Conservation (phyloP, 176 grass and related monocot genomes). For the Tillandsia fasciculata region DNA sequence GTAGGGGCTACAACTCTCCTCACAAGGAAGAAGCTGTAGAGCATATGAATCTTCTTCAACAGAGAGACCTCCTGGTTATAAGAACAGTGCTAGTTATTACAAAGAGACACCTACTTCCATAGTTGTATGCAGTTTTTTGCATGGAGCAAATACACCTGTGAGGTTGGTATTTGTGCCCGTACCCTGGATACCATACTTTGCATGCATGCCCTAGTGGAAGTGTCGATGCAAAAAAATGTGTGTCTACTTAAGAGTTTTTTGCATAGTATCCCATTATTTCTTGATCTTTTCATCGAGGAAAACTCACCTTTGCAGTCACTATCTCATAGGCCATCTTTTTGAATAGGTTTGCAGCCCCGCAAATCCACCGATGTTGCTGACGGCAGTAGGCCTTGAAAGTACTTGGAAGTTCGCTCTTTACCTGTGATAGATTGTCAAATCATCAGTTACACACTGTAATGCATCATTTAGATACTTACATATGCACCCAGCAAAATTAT, state of each 20-base stretch:
- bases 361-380: conserved; percentile 81
- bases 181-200: too few relatives aligned
- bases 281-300: conserved; percentile 3
- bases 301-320: conserved; percentile 52
- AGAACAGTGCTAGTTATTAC: background rate
- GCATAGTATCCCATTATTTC: background rate
- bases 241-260: too few relatives aligned
- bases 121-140: background rate
- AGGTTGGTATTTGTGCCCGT: too few relatives aligned
- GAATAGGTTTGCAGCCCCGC: conserved; percentile 77
- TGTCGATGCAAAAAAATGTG: too few relatives aligned
- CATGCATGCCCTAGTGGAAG: too few relatives aligned
- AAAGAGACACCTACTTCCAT: background rate
- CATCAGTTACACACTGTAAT: background rate
- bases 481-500: background rate
- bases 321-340: conserved; percentile 81
- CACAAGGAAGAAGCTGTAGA: conserved; percentile 97
- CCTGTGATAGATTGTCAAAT: conserved; percentile 33
- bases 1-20: conserved; percentile 68
- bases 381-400: conserved; percentile 75
- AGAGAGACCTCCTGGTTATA: conserved; percentile 60
- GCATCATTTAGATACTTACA: conserved; percentile 6
- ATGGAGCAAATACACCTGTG: too few relatives aligned
- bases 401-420: conserved; percentile 83
- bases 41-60: conserved; percentile 76